A percentile compares a stretch with the other conserved stretches of the same genome.
These are phyloP conservation scores for Acer campestre DNA, from an alignment of 345 rosid genomes.

Conservation along the genomic window DNA sequence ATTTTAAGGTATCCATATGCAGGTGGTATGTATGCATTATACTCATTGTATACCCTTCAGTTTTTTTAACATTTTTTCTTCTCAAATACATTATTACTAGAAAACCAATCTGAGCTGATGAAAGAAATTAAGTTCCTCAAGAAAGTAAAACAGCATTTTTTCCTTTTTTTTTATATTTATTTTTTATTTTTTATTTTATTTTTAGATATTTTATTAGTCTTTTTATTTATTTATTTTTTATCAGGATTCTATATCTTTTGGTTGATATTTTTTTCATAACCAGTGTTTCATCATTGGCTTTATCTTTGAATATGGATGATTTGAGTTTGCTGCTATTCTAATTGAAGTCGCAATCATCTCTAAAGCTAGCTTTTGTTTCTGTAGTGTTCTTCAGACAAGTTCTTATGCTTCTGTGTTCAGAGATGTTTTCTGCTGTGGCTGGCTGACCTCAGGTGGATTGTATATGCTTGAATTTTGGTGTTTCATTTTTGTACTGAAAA, in stretches of 20 bases:
- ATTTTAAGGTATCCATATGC: conserved; percentile 90
- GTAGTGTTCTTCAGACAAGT: no score
- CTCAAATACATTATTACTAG: conserved; percentile 37
- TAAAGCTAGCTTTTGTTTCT: no score
- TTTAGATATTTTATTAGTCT: no score
- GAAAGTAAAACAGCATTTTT: no score
- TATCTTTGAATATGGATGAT: neutral
- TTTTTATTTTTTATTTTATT: no score
- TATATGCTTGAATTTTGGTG: neutral
- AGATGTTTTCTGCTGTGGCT: no score
- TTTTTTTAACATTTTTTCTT: neutral
- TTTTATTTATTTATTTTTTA: neutral
- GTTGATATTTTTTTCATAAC: conserved; percentile 4
- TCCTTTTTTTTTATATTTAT: no score
- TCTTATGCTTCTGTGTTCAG: no score
- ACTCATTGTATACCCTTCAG: neutral
- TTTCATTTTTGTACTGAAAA: neutral
- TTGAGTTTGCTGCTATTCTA: no score
- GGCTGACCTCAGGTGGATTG: neutral
- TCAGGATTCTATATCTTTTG: conserved; percentile 10
- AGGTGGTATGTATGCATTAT: conserved; percentile 51
- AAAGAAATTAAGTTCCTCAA: conserved; percentile 71
- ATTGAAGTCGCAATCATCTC: no score
- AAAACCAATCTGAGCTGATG: conserved; percentile 87
- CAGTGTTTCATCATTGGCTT: neutral